Evolutionary conservation across 176 grass and related monocot genomes (phyloP), one percentile per base, ranked within the genome.

Genomic region (Ensete ventricosum): DNA sequence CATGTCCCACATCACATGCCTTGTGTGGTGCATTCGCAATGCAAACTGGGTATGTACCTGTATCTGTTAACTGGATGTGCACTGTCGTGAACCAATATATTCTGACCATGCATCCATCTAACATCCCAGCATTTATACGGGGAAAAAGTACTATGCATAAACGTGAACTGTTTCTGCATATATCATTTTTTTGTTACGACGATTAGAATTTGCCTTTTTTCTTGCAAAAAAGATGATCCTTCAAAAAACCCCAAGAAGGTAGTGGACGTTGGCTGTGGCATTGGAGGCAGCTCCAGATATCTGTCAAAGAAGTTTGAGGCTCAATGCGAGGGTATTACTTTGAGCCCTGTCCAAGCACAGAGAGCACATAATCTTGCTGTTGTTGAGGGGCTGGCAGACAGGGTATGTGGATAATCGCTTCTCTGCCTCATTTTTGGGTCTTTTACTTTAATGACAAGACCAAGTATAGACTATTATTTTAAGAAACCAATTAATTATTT

Each of bases 271-370:
- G 95, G 95, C 4, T 93, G 90, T 26, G 95, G 95, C 2, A 98
- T 98, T 75, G 90, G 90, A 55, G 95, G 95, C 20, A 98, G 95
- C 77, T 98, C 95, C 23, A 93, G 95, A 86, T 98, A 98, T 83
- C 25, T 98, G 25, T 88, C 84, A 10, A 89, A 84, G 1, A 98
- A 98, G 78, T 98, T 91, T 54, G 90, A 86, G 25, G 88, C 86
- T 10, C 79, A 87, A 29, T 93, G 94, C 74, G 50, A 69, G 11
- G 90, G 90, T 29, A 89, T 98, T 66, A 98, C 94, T 2, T 59
- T 98, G 80, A 98, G 94, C 66, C 94, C 88, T n/a, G 85, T 98
- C 58, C 94, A 98, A 76, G 94, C 82, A 54, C 82, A 91, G 78
- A 88, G 94, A 76, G 94, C 90, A 70, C 88, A 85, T 48, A 80